Evolutionary conservation across 1,284 basidiomycete species (phyloP).

Genomic region (Tilletiaria anomala): DNA sequence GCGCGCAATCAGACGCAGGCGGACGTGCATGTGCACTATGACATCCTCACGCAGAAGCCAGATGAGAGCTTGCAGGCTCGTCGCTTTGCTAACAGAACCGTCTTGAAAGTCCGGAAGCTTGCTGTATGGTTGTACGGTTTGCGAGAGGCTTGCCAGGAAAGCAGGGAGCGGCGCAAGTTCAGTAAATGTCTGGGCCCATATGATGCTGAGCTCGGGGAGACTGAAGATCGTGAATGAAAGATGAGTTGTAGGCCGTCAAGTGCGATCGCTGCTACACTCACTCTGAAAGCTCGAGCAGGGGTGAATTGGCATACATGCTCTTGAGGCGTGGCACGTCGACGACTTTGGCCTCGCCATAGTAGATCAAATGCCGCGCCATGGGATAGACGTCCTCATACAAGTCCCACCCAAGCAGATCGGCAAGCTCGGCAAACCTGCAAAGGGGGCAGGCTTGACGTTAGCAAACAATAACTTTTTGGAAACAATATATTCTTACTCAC

Average conservation of each 20-base stretch:
- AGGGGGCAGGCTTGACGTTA: slow-evolving; percentile 4
- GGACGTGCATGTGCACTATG: slow-evolving; percentile 68
- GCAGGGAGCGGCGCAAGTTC: slow-evolving; percentile 52
- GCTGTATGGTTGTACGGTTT: slow-evolving; percentile 8
- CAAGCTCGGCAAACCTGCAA: slow-evolving; percentile 66
- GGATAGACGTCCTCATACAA: slow-evolving; percentile 72
- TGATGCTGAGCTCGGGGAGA: slow-evolving; percentile 49
- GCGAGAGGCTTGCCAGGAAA: slow-evolving; percentile 20
- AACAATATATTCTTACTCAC: slow-evolving; percentile 1
- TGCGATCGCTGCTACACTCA: slow-evolving; percentile 2
- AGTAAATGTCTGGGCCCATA: slow-evolving; percentile 58
- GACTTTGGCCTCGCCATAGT: slow-evolving; percentile 73
- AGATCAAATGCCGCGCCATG: slow-evolving; percentile 73
- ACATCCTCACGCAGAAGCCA: slow-evolving; percentile 84
- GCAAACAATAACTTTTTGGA: background rate
- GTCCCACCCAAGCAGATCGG: slow-evolving; percentile 68
- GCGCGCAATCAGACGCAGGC: slow-evolving; percentile 68
- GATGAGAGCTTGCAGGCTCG: slow-evolving; percentile 68
- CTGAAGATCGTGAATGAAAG: slow-evolving; percentile 44
- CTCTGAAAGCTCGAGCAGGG: slow-evolving; percentile 18
- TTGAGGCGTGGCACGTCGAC: slow-evolving; percentile 73
- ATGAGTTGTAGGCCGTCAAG: background rate
- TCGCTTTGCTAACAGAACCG: slow-evolving; percentile 22
- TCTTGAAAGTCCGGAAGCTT: background rate
- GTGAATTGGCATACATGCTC: slow-evolving; percentile 56